Evolutionary conservation across 208 protist genomes (phyloP), one percentile per base, ranked within the genome.

Genomic region (Leishmania gerbilli): DNA sequence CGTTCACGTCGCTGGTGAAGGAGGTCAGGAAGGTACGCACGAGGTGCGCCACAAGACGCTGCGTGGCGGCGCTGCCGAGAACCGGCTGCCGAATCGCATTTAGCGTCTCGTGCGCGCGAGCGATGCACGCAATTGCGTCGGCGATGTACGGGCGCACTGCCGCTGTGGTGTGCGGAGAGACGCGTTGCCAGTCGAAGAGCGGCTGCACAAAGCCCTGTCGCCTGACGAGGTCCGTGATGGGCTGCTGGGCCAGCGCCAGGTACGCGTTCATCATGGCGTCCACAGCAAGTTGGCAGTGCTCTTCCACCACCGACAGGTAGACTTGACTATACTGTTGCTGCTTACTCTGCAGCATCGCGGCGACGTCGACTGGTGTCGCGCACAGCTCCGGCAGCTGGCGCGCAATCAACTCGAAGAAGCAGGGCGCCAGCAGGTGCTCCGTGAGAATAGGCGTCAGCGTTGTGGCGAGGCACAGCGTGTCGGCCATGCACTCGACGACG

Each of bases 161-260:
- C 65, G 82, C 87, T 51, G 89, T 85, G 2, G 87, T 90, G 47
- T 89, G 88, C 3, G 81, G 79, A 15, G 92, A 92, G 24, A 92
- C 84, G 3, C 94, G 91, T 79, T 97, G 94, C 93, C 94, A 97
- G 80, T 97, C 94, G 56, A 96, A 90, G 81, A 93, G 87, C 0
- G 93, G 91, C 47, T 84, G 71, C 65, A 92, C 86, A 76, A 97
- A 95, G 69, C 94, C 94, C 27, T 74, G 77, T 17, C 77, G 74
- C 2, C 86, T 89, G 69, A 97, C 88, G 60, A 92, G 87, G 58
- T 85, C 87, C 34, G 92, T 91, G 77, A 97, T 93, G 65, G 76
- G 92, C 69, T 95, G 92, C 90, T 96, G 85, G 15, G 93, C 87
- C 15, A 91, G 82, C 19, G 86, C 80, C 42, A 94, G 81, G 78